Percentiles rank a stretch among this genome's conserved stretches.
These are phyloP conservation scores for Basidiobolus heterosporus DNA, from an alignment of 371 early-diverging fungal genomes.

Conservation along the genomic window DNA sequence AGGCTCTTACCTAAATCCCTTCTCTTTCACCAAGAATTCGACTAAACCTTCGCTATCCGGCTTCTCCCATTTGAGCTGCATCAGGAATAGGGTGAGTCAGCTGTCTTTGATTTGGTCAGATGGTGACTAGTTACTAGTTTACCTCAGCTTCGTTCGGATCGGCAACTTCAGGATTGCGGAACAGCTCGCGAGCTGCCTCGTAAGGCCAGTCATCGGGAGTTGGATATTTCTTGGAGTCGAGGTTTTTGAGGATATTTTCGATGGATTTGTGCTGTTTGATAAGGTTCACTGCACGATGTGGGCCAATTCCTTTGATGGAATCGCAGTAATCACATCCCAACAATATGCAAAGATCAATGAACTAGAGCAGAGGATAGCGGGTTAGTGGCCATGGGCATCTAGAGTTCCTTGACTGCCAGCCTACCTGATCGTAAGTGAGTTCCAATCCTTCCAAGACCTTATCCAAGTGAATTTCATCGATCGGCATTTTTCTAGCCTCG, in stretches of 20 bases:
- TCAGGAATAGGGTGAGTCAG: background rate
- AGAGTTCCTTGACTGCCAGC: background rate
- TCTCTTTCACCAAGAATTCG: constrained; percentile 82
- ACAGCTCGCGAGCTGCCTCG: constrained; percentile 81
- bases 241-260: constrained; percentile 65
- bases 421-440: constrained; percentile 51
- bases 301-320: constrained; percentile 92
- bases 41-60: constrained; percentile 85
- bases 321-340: constrained; percentile 99
- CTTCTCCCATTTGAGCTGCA: constrained; percentile 65
- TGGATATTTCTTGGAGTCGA: constrained; percentile 58
- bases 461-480: constrained; percentile 77
- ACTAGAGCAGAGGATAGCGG: constrained; percentile 30
- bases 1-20: constrained; percentile 72
- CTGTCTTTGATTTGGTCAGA: background rate
- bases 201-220: constrained; percentile 85
- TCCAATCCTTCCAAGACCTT: constrained; percentile 75
- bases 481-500: constrained; percentile 83
- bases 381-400: background rate
- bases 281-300: constrained; percentile 71
- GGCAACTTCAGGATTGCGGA: constrained; percentile 61
- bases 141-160: constrained; percentile 46
- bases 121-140: constrained; percentile 1
- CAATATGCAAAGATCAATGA: constrained; percentile 97
- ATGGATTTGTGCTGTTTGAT: constrained; percentile 82